Evolutionary conservation across 371 early-diverging fungal genomes (phyloP).

Genomic region (Mucor velutinosus): DNA sequence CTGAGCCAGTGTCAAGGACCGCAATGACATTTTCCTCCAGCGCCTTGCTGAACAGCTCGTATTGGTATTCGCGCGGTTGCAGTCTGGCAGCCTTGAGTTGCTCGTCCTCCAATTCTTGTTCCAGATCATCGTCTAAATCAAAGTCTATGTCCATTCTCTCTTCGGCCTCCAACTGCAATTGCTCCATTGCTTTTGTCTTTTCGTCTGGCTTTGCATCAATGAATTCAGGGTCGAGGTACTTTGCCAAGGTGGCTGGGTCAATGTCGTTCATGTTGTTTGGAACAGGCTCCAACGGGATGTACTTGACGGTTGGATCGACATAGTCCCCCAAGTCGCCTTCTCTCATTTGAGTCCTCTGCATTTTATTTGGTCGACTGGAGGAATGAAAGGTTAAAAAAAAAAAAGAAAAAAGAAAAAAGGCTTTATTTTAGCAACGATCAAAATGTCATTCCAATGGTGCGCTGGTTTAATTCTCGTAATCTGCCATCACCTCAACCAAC

Average conservation of each 20-base stretch:
- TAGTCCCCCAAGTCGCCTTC: slow-evolving; percentile 14
- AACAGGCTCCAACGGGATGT: slow-evolving; percentile 15
- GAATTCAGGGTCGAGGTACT: slow-evolving; percentile 44
- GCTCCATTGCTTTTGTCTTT: slow-evolving; percentile 20
- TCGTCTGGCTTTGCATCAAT: slow-evolving; percentile 27
- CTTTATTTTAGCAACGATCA: neutral
- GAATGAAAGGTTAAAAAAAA: neutral
- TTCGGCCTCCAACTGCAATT: slow-evolving; percentile 24
- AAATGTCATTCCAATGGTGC: neutral
- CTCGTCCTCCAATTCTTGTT: slow-evolving; percentile 16
- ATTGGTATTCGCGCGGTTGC: slow-evolving; percentile 79
- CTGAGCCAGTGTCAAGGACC: slow-evolving; percentile 90
- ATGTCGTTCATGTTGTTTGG: slow-evolving; percentile 39
- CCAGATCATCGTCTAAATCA: slow-evolving; percentile 17
- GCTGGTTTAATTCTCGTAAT: slow-evolving; percentile 33
- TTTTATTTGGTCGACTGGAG: neutral
- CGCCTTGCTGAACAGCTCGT: slow-evolving; percentile 73
- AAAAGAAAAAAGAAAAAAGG: neutral
- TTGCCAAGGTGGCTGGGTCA: slow-evolving; percentile 14
- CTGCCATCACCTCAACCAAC: slow-evolving; percentile 49
- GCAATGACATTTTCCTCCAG: slow-evolving; percentile 76
- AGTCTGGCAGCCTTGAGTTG: slow-evolving; percentile 21
- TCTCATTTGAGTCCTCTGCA: neutral
- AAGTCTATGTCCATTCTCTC: slow-evolving; percentile 32
- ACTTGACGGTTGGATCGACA: slow-evolving; percentile 16